Base-by-base conservation (phyloP, 2,329 filamentous ascomycete species). In the Microdochium nivale region DNA sequence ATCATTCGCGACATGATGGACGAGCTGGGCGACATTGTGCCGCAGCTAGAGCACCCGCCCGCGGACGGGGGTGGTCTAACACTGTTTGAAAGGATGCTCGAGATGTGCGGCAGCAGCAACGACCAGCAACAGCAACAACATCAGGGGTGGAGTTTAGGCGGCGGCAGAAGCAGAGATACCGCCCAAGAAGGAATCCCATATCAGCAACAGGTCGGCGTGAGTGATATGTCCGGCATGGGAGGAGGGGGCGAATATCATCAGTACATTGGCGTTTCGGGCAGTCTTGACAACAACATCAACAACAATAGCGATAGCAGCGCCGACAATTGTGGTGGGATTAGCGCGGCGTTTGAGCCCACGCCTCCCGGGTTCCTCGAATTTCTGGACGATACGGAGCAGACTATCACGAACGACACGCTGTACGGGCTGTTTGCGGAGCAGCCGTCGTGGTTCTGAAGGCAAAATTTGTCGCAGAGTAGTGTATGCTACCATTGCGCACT, bases 1-100 rank as follows among this genome's bases (percentile, higher is more conserved):
- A 63, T 69, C 27, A 54, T 69, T 0, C 60, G 64, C 43, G 61
- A 68, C 7, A 65, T 68, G 62, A 61, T 66, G 3, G 55, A 61
- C 10, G 55, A 2, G 51, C 54, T 25, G 56, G 57, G 3, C 53
- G 57, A 11, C 59, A 59, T 14, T 55, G 55, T 58, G 60, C 10
- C 60, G 65, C 1, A 62, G 65, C 24, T 60, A 65, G 52, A 65
- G 62, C 30, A 59, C 56, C 2, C 59, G 62, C 4, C 61, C 62
- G 33, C 60, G 62, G 62, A 59, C 57, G 2, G 53, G 58, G 14
- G 0, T 51, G 37, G 8, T 47, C 51, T 57, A 9, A 51, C 51
- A 32, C 16, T 40, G n/a, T 40, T 40, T 19, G 35, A 8, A 5
- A 40, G 16, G n/a, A 40, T 40, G 35, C 16, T 40, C 7, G 35